Base-by-base conservation (phyloP, 169 alveolate species). In the Cryptosporidium bovis region DNA sequence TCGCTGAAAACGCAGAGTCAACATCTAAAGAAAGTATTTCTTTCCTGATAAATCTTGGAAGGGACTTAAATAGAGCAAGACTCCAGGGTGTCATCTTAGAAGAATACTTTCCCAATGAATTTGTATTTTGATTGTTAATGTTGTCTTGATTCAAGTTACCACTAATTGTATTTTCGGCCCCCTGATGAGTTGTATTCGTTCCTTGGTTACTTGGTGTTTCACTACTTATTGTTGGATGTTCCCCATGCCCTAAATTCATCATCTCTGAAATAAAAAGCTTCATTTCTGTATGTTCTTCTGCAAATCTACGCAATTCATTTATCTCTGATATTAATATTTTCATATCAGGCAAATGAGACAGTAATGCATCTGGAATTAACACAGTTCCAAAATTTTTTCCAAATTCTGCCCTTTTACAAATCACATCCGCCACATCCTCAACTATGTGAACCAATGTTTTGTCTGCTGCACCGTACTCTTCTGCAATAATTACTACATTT, bases 321-420 rank as follows among this genome's bases (percentile, higher is more conserved):
- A 97, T 84, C 91, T 97, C 99, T 46, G 93, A 89, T 4, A 97
- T 94, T 68, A 97, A 90, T 36, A 92, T 91, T 69, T 95, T 96
- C 93, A 97, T 96, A 83, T 96, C 96, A 24, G 99, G 97, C 44
- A 97, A 84, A 84, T 97, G 99, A 83, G 95, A 93, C 31, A 97
- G 93, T 27, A 98, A 93, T 40, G 98, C 99, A 91, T 98, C 99
- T 15, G 99, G 99, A 34, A 98, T 95, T 51, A 98, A 83, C 24
- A 97, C 97, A 5, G 99, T 95, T 31, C 99, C 99, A 82, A 96
- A 97, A 82, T 96, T 96, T 90, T 96, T 95, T 33, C 98, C 98
- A 90, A 94, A 62, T 66, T 92, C 95, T 29, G 98, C 98, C 90
- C 99, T 95, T 40, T 94, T 94, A 64, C 96, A 95, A 24, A 98